Percentiles rank a stretch among this genome's conserved stretches.
phyloP scores from a whole-genome alignment of 169 alveolate species.

The Cryptosporidium baileyi region DNA sequence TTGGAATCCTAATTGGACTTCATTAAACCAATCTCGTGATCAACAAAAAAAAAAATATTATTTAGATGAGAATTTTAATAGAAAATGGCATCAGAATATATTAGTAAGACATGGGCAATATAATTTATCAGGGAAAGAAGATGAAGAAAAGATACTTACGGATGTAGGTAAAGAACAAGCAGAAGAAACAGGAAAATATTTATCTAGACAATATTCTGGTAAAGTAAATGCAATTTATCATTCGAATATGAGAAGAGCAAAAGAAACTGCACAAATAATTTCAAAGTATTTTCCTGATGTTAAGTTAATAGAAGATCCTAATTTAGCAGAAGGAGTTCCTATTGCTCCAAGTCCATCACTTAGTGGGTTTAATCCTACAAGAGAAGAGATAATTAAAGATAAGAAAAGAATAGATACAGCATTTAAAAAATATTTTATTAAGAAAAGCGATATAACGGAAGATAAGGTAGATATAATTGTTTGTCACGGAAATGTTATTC shows the following conservation, averaged over 20 bases:
- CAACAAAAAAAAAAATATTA: slow-evolving; percentile 17
- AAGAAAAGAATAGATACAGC: slow-evolving; percentile 74
- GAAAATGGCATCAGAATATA: slow-evolving; percentile 71
- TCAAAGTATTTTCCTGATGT: slow-evolving; percentile 77
- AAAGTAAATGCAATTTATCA: slow-evolving; percentile 73
- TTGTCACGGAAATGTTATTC: slow-evolving; percentile 76
- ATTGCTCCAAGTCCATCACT: slow-evolving; percentile 75
- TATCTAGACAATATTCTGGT: slow-evolving; percentile 58
- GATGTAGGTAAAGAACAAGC: slow-evolving; percentile 76
- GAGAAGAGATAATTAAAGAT: slow-evolving; percentile 69
- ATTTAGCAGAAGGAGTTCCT: slow-evolving; percentile 77
- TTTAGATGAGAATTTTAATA: neutral
- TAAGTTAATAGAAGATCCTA: slow-evolving; percentile 72
- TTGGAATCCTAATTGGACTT: slow-evolving; percentile 60
- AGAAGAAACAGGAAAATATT: slow-evolving; percentile 72
- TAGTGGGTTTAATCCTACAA: slow-evolving; percentile 72
- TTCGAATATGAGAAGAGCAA: slow-evolving; percentile 75
- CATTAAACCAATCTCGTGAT: too few relatives aligned
- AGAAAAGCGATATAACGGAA: slow-evolving; percentile 46
- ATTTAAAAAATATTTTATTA: slow-evolving; percentile 72
- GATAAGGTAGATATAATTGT: slow-evolving; percentile 72
- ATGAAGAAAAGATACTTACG: slow-evolving; percentile 72
- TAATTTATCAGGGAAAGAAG: slow-evolving; percentile 47
- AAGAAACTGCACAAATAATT: slow-evolving; percentile 76
- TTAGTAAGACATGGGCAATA: slow-evolving; percentile 77